These are phyloP conservation scores for Comarum palustre DNA, from an alignment of 306 rosid species.

Conservation along the genomic window DNA sequence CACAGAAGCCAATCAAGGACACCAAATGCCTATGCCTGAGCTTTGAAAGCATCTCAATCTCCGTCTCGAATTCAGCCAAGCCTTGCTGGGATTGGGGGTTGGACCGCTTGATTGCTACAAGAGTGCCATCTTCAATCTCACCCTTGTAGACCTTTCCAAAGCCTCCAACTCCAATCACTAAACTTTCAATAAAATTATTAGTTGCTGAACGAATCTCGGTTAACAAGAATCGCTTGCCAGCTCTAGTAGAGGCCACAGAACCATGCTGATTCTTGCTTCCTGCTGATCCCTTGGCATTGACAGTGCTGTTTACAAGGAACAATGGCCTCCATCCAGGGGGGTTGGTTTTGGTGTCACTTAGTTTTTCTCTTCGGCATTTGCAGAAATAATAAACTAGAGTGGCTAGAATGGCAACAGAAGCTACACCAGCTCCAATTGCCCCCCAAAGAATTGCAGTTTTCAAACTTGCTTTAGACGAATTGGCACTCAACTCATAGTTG, in stretches of 20 bases:
- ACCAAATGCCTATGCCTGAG: slow-evolving; percentile 92
- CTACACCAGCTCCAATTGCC: slow-evolving; percentile 65
- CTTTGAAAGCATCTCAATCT: slow-evolving; percentile 98
- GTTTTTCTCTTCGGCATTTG: slow-evolving; percentile 37
- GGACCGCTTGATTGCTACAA: slow-evolving; percentile 79
- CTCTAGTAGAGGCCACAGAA: slow-evolving; percentile 45
- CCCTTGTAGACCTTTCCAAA: slow-evolving; percentile 96
- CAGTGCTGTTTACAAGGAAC: slow-evolving; percentile 53
- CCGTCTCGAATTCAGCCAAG: slow-evolving; percentile 83
- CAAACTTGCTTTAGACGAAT: slow-evolving; percentile 34
- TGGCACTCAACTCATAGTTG: slow-evolving; percentile 33
- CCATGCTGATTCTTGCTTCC: slow-evolving; percentile 55
- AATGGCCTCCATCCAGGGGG: slow-evolving; percentile 64
- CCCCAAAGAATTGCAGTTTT: slow-evolving; percentile 58
- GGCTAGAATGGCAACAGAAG: slow-evolving; percentile 47
- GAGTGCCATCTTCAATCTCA: slow-evolving; percentile 68
- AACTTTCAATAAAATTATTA: slow-evolving; percentile 62
- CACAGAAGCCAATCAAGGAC: slow-evolving; percentile 91
- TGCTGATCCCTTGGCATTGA: slow-evolving; percentile 49
- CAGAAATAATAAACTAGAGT: slow-evolving; percentile 46
- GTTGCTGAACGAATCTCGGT: slow-evolving; percentile 76
- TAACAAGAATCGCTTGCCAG: slow-evolving; percentile 66
- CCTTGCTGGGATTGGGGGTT: slow-evolving; percentile 92
- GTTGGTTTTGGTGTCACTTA: slow-evolving; percentile 51
- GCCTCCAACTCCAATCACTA: slow-evolving; percentile 91